Evolutionary conservation across 2,329 filamentous ascomycete genomes (phyloP), one percentile per base, ranked within the genome.

Genomic region (Lasiodiplodia sp.): DNA sequence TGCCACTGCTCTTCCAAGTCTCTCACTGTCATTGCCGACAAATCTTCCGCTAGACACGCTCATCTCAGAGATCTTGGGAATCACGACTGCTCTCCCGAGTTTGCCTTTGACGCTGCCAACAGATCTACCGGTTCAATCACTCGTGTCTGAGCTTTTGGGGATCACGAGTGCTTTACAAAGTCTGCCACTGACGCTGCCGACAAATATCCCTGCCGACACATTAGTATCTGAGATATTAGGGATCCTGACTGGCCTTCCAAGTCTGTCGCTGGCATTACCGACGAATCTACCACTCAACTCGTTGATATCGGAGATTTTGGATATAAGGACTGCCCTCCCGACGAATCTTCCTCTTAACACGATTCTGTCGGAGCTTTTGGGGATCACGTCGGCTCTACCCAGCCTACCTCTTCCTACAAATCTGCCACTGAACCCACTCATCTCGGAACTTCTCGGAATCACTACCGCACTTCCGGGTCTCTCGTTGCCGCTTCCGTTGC

Each of bases 291-390:
- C 56, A 11, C n/a, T 60, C 23, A 38, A 60, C 11, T 60, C 56
- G 5, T 12, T 60, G 10, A 14, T 60, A 1, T 60, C 56, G 23
- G 37, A 60, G 2, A 2, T 60, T 12, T 11, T 60, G 12, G 38
- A 23, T 3, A 47, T 60, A 11, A 28, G 37, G 2, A 25, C 21
- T 11, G 37, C 8, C 2, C 37, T 60, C 6, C 56, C 56, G 1
- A 60, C 56, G 8, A 62, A 49, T 12, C 12, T 63, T 11, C 58
- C 58, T 2, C 38, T 63, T 5, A 25, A 63, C 14, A 18, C 57
- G 21, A 23, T 62, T 2, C 4, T 62, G 7, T 62, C 57, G 37
- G 23, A 47, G 2, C 2, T 62, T 18, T 14, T 62, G n/a, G 38
- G 23, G 1, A 18, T 62, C 3, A 28, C 57, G 18, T 31, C 38